Percentiles rank a stretch among this genome's conserved stretches.
Evolutionary conservation across 2,329 filamentous ascomycete genomes (phyloP).

Genomic region (Alternaria longipes): DNA sequence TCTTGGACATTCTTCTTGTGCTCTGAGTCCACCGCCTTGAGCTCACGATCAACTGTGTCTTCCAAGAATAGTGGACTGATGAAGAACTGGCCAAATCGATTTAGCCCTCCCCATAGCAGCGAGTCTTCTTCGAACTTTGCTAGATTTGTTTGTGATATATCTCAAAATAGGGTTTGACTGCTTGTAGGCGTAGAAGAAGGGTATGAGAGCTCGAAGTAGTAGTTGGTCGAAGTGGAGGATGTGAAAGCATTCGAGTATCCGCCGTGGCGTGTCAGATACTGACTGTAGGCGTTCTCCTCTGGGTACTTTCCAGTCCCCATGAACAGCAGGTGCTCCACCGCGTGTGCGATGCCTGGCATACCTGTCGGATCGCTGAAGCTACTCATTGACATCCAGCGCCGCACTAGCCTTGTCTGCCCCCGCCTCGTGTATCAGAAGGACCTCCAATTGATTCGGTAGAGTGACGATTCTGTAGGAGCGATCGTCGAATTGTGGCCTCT

Average conservation of each 20-base stretch:
- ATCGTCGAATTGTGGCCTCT: constrained; percentile 86
- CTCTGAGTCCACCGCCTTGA: constrained; percentile 90
- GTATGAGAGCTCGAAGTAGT: too few species aligned
- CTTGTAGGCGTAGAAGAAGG: too few species aligned
- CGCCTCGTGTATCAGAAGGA: constrained; percentile 88
- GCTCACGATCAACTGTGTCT: constrained; percentile 84
- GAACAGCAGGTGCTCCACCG: constrained; percentile 94
- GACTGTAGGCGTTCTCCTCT: constrained; percentile 18
- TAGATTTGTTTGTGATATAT: constrained; percentile 33
- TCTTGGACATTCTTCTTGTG: constrained; percentile 98
- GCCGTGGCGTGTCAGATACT: too few species aligned
- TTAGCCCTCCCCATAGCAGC: constrained; percentile 82
- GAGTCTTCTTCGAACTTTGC: constrained; percentile 55
- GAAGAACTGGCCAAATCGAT: constrained; percentile 95
- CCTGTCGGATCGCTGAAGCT: constrained; percentile 92
- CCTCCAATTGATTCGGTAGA: constrained; percentile 87
- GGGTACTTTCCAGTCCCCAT: constrained; percentile 99
- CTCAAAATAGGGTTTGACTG: too few species aligned
- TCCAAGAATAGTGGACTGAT: constrained; percentile 84
- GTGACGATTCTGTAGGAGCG: constrained; percentile 87
- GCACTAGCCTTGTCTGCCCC: constrained; percentile 97
- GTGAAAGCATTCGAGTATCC: too few species aligned
- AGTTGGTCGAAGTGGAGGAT: too few species aligned
- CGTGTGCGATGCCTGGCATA: constrained; percentile 95
- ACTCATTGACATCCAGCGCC: constrained; percentile 93